These are phyloP conservation scores for Tolypocladium cylindrosporum DNA, from an alignment of 2,329 filamentous ascomycete species.

Conservation along the genomic window DNA sequence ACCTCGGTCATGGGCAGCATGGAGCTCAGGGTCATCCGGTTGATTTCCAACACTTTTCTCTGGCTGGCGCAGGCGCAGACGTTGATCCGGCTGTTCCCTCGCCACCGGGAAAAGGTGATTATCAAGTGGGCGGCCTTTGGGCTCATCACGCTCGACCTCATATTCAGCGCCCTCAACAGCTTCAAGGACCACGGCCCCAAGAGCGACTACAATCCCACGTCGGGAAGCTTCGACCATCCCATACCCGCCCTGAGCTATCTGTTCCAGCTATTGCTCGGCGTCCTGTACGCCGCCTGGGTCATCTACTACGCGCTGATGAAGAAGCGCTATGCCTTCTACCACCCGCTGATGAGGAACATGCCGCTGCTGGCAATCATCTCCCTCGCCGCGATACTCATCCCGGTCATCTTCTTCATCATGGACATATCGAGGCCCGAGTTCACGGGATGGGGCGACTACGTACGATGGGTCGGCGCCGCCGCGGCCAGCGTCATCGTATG, in stretches of 20 bases:
- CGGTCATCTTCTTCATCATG: constrained; percentile 85
- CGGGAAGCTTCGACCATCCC: constrained; percentile 74
- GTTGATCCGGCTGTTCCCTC: constrained; percentile 86
- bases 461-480: constrained; percentile 90
- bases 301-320: constrained; percentile 91
- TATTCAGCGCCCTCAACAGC: constrained; percentile 86
- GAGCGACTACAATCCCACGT: constrained; percentile 40
- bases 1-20: constrained; percentile 71
- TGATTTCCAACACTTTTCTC: constrained; percentile 91
- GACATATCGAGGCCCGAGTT: constrained; percentile 81
- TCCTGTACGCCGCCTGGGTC: constrained; percentile 88
- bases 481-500: constrained; percentile 94
- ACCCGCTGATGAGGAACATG: constrained; percentile 84
- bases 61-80: constrained; percentile 98
- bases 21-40: constrained; percentile 79
- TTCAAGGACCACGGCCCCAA: constrained; percentile 52
- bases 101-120: constrained; percentile 93
- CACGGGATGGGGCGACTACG: constrained; percentile 89
- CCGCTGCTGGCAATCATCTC: constrained; percentile 71
- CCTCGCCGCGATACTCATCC: constrained; percentile 72
- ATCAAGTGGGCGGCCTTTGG: constrained; percentile 99
- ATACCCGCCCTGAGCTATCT: constrained; percentile 86
- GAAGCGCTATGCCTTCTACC: constrained; percentile 82
- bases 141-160: constrained; percentile 79
- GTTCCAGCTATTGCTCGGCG: constrained; percentile 76